These are phyloP conservation scores for Saccharomycopsis amapae DNA, from an alignment of 805 yeast species.

Conservation along the genomic window DNA sequence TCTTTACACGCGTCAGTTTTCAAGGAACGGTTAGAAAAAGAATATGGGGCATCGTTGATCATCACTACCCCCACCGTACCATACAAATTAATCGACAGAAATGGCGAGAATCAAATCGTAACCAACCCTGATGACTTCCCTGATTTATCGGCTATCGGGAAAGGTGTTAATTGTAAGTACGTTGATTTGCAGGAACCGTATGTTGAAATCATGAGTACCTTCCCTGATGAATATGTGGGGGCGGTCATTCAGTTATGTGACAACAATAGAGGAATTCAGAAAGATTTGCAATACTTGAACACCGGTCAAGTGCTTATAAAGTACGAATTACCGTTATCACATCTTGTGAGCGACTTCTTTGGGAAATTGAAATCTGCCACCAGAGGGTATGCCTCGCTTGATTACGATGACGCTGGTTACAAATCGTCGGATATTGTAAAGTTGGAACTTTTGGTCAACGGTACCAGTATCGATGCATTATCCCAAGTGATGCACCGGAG, in stretches of 20 bases:
- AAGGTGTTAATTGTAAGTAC: conserved; percentile 40
- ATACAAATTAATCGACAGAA: conserved; percentile 61
- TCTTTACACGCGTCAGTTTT: conserved; percentile 93
- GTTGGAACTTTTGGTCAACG: conserved; percentile 83
- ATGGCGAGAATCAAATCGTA: conserved; percentile 58
- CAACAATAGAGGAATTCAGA: conserved; percentile 73
- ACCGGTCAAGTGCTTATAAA: conserved; percentile 77
- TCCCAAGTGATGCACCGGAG: conserved; percentile 84
- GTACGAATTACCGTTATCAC: conserved; percentile 80
- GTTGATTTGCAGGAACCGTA: conserved; percentile 67
- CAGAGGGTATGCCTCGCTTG: conserved; percentile 88
- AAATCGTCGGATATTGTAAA: conserved; percentile 73
- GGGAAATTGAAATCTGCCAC: conserved; percentile 88
- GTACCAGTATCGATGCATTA: conserved; percentile 82
- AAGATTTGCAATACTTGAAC: conserved; percentile 65
- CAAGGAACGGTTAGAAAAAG: conserved; percentile 84
- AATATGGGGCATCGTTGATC: conserved; percentile 86
- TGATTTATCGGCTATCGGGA: conserved; percentile 34
- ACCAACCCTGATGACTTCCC: conserved; percentile 95
- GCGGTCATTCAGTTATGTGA: conserved; percentile 82
- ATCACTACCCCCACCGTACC: conserved; percentile 97
- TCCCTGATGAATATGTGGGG: conserved; percentile 87
- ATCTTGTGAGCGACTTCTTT: conserved; percentile 89
- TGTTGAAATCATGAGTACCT: conserved; percentile 84
- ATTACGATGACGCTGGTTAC: conserved; percentile 92